Percentiles rank a stretch among this genome's conserved stretches.
These are phyloP conservation scores for Fusarium torulosum DNA, from an alignment of 2,329 filamentous ascomycete genomes.

Conservation along the genomic window DNA sequence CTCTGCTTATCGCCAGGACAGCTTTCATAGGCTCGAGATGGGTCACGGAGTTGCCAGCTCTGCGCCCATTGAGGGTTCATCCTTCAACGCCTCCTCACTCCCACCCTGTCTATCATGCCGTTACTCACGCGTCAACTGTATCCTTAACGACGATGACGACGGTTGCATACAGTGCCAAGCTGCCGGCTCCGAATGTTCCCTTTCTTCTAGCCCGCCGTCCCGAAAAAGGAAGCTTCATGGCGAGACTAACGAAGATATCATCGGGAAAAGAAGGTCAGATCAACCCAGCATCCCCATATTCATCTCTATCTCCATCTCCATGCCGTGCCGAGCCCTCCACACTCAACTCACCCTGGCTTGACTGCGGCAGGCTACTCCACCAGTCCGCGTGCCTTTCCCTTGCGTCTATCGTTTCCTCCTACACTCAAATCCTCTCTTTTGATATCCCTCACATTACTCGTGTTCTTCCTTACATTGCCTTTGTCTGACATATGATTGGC, in stretches of 20 bases:
- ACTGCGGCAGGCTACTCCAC: conserved; percentile 37
- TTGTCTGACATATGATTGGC: conserved; percentile 64
- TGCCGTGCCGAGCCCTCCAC: conserved; percentile 32
- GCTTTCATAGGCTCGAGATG: conserved; percentile 62
- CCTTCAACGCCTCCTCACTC: conserved; percentile 56
- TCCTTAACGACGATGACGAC: conserved; percentile 79
- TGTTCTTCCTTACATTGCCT: conserved; percentile 42
- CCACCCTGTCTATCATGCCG: conserved; percentile 80
- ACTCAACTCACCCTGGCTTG: conserved; percentile 30
- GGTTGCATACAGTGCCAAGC: conserved; percentile 82
- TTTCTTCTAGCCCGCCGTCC: conserved; percentile 79
- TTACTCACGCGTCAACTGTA: conserved; percentile 79
- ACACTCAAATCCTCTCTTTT: conserved; percentile 33
- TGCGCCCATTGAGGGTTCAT: conserved; percentile 62
- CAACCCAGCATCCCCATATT: conserved; percentile 31
- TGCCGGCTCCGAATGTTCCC: conserved; percentile 82
- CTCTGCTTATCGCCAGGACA: conserved; percentile 61
- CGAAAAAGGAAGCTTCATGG: conserved; percentile 83
- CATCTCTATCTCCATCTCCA: conserved; percentile 30
- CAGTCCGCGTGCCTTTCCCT: conserved; percentile 31
- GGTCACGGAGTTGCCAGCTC: conserved; percentile 62
- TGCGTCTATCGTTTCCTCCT: conserved; percentile 41
- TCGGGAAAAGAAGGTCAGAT: conserved; percentile 77
- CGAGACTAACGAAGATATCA: conserved; percentile 69
- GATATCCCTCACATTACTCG: conserved; percentile 42